Percentiles rank a stretch among this genome's conserved stretches.
Evolutionary conservation across 2,329 filamentous ascomycete species (phyloP).

Genomic region (Diaporthe sp.): DNA sequence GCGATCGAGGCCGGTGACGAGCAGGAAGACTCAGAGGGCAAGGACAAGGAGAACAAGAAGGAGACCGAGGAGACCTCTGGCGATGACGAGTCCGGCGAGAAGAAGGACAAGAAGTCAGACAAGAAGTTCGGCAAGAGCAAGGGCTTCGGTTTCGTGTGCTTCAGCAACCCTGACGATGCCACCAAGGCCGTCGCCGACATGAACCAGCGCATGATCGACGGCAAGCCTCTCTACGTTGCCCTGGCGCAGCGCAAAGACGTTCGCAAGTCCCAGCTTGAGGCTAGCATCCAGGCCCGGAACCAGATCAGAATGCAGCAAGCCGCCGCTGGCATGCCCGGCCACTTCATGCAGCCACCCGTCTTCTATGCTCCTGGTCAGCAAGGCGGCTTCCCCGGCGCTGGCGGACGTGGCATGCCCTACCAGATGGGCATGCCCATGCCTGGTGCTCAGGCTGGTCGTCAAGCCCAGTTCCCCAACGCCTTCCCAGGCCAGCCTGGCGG

Average conservation of each 20-base stretch:
- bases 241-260: constrained; percentile 99
- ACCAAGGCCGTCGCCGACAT: constrained; percentile 99
- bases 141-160: constrained; percentile 99
- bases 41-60: constrained; percentile 64
- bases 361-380: constrained; percentile 91
- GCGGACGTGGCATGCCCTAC: constrained; percentile 76
- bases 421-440: constrained; percentile 76
- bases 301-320: constrained; percentile 98
- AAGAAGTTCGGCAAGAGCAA: constrained; percentile 96
- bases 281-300: constrained; percentile 98
- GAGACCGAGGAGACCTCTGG: constrained; percentile 60
- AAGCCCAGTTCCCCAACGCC: constrained; percentile 85
- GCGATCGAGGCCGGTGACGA: constrained; percentile 68
- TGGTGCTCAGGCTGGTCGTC: constrained; percentile 83
- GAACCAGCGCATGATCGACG: constrained; percentile 99
- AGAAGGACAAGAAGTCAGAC: constrained; percentile 73
- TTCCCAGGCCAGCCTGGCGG: constrained; percentile 84
- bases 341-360: constrained; percentile 90
- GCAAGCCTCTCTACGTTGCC: constrained; percentile 97
- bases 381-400: constrained; percentile 76
- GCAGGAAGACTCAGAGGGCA: constrained; percentile 67
- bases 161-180: constrained; percentile 98
- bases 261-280: constrained; percentile 98
- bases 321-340: constrained; percentile 77
- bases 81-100: constrained; percentile 67